These are phyloP conservation scores for Fragaria ananassa DNA, from an alignment of 306 rosid genomes.

Conservation along the genomic window DNA sequence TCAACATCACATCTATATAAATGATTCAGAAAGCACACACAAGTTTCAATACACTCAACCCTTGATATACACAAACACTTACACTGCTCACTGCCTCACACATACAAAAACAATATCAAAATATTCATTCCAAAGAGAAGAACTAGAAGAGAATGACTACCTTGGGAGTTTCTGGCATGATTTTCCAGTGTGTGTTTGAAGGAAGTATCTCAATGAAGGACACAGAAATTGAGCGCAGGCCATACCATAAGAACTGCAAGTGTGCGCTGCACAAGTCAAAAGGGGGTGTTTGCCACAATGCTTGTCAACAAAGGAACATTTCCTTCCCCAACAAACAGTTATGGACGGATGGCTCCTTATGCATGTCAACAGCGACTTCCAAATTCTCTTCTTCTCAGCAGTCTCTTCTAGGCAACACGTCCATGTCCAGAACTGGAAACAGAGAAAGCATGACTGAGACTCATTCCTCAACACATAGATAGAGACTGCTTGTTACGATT, in stretches of 20 bases:
- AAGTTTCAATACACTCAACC: slow-evolving; percentile 6
- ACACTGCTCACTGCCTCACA: background rate
- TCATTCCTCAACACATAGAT: background rate
- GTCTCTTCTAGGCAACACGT: background rate
- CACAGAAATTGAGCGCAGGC: slow-evolving; percentile 53
- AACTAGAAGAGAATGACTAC: slow-evolving; percentile 32
- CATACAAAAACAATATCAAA: background rate
- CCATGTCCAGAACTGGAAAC: background rate
- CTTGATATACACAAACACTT: background rate
- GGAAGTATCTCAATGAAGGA: slow-evolving; percentile 54
- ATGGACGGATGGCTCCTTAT: background rate
- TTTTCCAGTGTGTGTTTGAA: slow-evolving; percentile 45
- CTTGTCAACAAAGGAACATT: slow-evolving; percentile 16
- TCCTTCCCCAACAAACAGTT: slow-evolving; percentile 32
- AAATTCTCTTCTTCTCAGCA: background rate
- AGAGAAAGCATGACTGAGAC: background rate
- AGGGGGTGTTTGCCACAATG: background rate
- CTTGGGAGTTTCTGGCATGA: slow-evolving; percentile 35
- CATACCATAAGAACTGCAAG: slow-evolving; percentile 51
- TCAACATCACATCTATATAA: slow-evolving; percentile 9
- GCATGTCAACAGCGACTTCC: background rate
- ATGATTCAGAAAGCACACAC: slow-evolving; percentile 4
- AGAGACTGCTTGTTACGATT: background rate
- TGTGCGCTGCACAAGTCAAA: slow-evolving; percentile 28
- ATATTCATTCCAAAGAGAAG: background rate